Conservation (phyloP, 495 filamentous ascomycete species). For the Oidiodendron maius region DNA sequence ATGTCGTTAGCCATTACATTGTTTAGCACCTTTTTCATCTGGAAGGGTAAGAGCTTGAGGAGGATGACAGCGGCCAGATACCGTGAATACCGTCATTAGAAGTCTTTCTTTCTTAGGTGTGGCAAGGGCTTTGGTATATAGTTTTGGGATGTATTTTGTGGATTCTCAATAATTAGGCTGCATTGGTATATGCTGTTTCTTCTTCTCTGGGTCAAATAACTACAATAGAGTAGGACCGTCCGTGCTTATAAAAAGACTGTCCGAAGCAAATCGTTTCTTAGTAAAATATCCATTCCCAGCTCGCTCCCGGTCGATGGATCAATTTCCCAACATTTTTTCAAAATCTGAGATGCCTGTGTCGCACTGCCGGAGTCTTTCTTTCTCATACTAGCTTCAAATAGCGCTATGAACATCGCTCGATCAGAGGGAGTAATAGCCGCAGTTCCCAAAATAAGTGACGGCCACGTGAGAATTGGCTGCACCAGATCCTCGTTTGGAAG, state of each 20-base stretch:
- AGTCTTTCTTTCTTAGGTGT: neutral
- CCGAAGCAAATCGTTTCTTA: neutral
- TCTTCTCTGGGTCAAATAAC: neutral
- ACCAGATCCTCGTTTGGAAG: neutral
- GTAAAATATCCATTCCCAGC: neutral
- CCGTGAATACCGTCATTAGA: neutral
- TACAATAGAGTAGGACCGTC: neutral
- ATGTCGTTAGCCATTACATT: conserved; percentile 12
- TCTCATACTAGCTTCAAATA: neutral
- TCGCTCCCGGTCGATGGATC: neutral
- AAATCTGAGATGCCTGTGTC: neutral
- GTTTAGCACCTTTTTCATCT: neutral
- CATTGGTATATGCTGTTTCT: neutral
- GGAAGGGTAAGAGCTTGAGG: neutral
- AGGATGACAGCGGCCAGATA: neutral
- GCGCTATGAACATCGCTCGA: neutral
- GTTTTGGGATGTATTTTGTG: neutral
- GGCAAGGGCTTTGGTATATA: neutral
- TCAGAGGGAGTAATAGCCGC: neutral
- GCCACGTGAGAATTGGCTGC: neutral
- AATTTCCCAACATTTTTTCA: neutral
- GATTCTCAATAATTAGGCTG: neutral
- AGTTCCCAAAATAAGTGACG: neutral
- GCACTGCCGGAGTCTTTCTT: neutral
- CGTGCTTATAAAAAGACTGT: neutral